Evolutionary conservation across 139 green algal species (phyloP), one percentile per base, ranked within the genome.

Genomic region (Pseudopediastrum boryanum): DNA sequence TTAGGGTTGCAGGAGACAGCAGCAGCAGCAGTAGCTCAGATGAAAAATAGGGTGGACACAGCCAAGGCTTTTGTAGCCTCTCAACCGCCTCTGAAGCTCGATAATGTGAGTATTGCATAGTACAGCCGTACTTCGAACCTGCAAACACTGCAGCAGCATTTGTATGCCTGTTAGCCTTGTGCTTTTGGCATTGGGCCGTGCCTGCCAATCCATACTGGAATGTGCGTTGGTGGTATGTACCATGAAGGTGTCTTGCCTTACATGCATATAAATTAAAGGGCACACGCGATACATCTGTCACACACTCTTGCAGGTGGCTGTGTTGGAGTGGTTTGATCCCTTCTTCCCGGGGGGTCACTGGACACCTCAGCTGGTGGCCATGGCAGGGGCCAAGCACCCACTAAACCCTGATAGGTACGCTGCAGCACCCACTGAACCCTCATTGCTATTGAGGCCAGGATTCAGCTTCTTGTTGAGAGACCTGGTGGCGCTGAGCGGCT

Each of bases 311-410:
- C 61, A 83, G 79, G 90, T 97, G n/a, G 88, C 86, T 1, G 94
- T 96, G 46, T 27, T 94, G 39, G 93, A 97, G 76, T 97, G 94
- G 93, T 87, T 86, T 2, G 89, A 90, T 13, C 93, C 93, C 0
- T 80, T 97, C 9, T 97, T 96, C 73, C 50, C 79, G 4, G 93
- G 94, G 2, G 93, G 93, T 0, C 93, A 97, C 77, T 97, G 93
- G 93, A 97, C 93, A 29, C 93, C 93, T 2, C 84, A 94, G 85
- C 83, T 97, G n/a, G 92, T 97, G 10, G 51, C 87, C 4, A 90
- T 97, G 90, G 93, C 92, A 6, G 93, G 93, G 12, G 90, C 80
- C 21, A 27, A 36, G 23, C 91, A 94, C 73, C 85, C 89, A 6
- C 42, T 96, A 13, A 96, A 96, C n/a, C n/a, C n/a, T n/a, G n/a